These are phyloP conservation scores for Brassica juncea DNA, from an alignment of 345 rosid genomes.

Conservation along the genomic window DNA sequence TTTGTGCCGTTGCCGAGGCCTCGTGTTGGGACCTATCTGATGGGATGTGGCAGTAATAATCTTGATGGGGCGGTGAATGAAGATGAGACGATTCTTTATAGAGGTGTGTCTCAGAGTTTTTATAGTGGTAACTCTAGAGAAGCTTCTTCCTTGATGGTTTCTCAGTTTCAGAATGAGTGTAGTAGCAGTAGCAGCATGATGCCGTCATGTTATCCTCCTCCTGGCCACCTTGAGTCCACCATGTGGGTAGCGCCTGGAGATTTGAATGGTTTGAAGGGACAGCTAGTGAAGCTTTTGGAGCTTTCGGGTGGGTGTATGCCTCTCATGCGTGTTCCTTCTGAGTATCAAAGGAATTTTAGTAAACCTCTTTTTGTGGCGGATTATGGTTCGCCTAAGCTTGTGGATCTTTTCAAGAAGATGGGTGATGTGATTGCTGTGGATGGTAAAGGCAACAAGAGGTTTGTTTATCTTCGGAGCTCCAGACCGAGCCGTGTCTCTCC, in stretches of 20 bases:
- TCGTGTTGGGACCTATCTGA: constrained; percentile 52
- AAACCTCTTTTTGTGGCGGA: constrained; percentile 81
- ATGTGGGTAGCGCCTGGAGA: constrained; percentile 97
- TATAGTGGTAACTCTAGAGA: constrained; percentile 56
- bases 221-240: constrained; percentile 58
- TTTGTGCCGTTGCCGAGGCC: constrained; percentile 58
- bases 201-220: constrained; percentile 54
- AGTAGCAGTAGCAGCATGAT: constrained; percentile 27
- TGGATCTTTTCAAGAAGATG: constrained; percentile 88
- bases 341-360: constrained; percentile 74
- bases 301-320: constrained; percentile 84
- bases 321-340: constrained; percentile 67
- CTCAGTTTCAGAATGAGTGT: constrained; percentile 51
- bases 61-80: constrained; percentile 55
- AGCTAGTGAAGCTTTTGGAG: constrained; percentile 79
- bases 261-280: constrained; percentile 72
- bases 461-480: constrained; percentile 69
- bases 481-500: constrained; percentile 55
- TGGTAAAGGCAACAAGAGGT: constrained; percentile 71
- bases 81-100: constrained; percentile 73
- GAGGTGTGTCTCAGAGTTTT: constrained; percentile 61
- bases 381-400: constrained; percentile 74
- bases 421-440: constrained; percentile 61
- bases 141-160: constrained; percentile 45
- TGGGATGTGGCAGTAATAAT: constrained; percentile 52